Percentiles rank a stretch among this genome's conserved stretches.
These are phyloP conservation scores for Penicillium sp. DNA, from an alignment of 2,329 filamentous ascomycete species.

Conservation along the genomic window DNA sequence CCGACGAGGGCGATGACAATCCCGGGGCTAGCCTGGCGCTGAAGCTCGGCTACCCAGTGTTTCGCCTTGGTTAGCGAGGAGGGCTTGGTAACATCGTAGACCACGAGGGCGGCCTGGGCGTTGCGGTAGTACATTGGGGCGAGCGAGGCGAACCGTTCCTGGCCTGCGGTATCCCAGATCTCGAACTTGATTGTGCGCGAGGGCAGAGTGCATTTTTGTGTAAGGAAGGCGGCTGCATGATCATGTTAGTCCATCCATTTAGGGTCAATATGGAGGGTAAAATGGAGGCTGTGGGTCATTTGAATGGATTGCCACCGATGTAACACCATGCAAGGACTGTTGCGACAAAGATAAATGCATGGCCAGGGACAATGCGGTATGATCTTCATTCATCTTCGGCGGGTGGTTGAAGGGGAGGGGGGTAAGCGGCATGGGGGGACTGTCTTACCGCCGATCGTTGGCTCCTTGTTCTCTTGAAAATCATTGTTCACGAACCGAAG, in stretches of 20 bases:
- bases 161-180: slow-evolving; percentile 98
- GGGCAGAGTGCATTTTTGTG: slow-evolving; percentile 96
- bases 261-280: background rate
- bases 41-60: slow-evolving; percentile 97
- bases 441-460: slow-evolving; percentile 85
- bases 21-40: slow-evolving; percentile 91
- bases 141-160: slow-evolving; percentile 94
- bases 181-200: slow-evolving; percentile 77
- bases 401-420: background rate
- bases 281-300: background rate
- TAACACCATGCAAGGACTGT: slow-evolving; percentile 1
- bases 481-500: slow-evolving; percentile 99
- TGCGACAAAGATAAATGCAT: background rate
- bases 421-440: background rate
- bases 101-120: slow-evolving; percentile 93
- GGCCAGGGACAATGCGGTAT: background rate
- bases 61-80: slow-evolving; percentile 95
- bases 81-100: slow-evolving; percentile 97
- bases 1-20: slow-evolving; percentile 97
- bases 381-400: background rate
- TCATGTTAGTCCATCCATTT: slow-evolving; percentile 15
- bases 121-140: slow-evolving; percentile 99
- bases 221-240: slow-evolving; percentile 82
- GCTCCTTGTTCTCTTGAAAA: slow-evolving; percentile 99
- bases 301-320: background rate